phyloP scores from a whole-genome alignment of 1,284 basidiomycete species.

The Cutaneotrichosporon dermatis region DNA sequence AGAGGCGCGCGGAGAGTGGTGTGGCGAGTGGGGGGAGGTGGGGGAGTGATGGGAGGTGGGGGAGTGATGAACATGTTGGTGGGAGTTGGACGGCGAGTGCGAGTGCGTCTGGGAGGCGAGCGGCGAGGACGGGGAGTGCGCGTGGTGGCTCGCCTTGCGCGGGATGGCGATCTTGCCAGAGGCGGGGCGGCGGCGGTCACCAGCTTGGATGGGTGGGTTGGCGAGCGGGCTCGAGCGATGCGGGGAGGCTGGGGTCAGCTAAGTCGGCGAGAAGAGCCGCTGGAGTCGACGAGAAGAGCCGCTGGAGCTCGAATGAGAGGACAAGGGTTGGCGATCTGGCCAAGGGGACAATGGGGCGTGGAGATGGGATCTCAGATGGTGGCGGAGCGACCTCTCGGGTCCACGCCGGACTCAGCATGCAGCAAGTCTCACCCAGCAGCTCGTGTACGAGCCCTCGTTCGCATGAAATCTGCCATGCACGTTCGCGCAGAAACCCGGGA shows the following conservation, averaged over 20 bases:
- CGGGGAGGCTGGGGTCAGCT: not conserved
- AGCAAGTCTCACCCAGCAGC: too few relatives aligned
- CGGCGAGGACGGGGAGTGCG: not conserved
- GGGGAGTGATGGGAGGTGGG: not conserved
- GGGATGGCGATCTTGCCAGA: not conserved
- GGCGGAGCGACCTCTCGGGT: too few relatives aligned
- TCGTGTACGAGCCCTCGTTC: too few relatives aligned
- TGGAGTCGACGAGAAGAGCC: not conserved
- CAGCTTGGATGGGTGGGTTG: not conserved
- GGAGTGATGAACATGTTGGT: not conserved
- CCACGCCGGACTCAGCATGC: too few relatives aligned
- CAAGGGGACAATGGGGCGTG: too few relatives aligned
- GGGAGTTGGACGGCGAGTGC: not conserved
- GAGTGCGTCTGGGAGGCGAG: not conserved
- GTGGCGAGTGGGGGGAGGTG: not conserved
- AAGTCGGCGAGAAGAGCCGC: not conserved
- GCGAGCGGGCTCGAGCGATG: conserved; percentile 2
- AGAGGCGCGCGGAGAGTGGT: not conserved
- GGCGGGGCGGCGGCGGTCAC: not conserved
- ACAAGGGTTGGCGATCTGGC: too few relatives aligned
- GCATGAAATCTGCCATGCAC: too few relatives aligned
- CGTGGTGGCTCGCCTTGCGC: conserved; percentile 1
- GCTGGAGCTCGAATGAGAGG: not conserved
- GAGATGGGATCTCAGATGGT: too few relatives aligned
- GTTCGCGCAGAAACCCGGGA: not conserved